Conservation (phyloP, 1,284 basidiomycete genomes). For the Porogramme epimiltina region DNA sequence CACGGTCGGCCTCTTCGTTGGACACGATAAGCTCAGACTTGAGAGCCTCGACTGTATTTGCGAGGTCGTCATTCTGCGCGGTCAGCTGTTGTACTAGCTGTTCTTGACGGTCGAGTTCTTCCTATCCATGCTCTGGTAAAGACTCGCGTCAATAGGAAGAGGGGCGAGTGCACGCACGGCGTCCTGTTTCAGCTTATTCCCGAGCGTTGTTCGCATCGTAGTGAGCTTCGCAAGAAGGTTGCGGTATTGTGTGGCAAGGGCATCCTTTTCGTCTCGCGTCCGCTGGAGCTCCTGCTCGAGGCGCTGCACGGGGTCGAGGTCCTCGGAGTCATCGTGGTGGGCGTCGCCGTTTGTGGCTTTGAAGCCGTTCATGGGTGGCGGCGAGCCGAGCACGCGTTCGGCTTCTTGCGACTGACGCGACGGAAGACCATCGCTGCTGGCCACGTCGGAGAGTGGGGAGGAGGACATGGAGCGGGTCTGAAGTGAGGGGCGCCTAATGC, state of each 20-base stretch:
- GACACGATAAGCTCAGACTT: conserved; percentile 77
- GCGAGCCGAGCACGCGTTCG: conserved; percentile 25
- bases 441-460: conserved; percentile 19
- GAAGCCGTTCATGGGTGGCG: conserved; percentile 30
- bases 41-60: conserved; percentile 70
- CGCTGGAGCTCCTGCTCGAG: conserved; percentile 61
- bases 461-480: conserved; percentile 19
- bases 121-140: conserved; percentile 53
- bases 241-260: conserved; percentile 83
- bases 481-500: conserved; percentile 6
- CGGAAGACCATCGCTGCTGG: conserved; percentile 15
- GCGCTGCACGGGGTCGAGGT: conserved; percentile 49
- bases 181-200: conserved; percentile 94
- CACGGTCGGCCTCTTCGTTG: conserved; percentile 71
- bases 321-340: conserved; percentile 24
- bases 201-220: conserved; percentile 90
- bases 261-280: conserved; percentile 82
- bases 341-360: conserved; percentile 27
- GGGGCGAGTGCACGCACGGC: conserved; percentile 66
- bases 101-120: conserved; percentile 93
- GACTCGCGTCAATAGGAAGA: conserved; percentile 18
- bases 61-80: conserved; percentile 76
- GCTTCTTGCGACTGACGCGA: conserved; percentile 31
- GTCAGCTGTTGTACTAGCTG: conserved; percentile 77
- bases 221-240: conserved; percentile 88